Conservation (phyloP, 305 asterid genomes). For the Ilex paraguariensis region DNA sequence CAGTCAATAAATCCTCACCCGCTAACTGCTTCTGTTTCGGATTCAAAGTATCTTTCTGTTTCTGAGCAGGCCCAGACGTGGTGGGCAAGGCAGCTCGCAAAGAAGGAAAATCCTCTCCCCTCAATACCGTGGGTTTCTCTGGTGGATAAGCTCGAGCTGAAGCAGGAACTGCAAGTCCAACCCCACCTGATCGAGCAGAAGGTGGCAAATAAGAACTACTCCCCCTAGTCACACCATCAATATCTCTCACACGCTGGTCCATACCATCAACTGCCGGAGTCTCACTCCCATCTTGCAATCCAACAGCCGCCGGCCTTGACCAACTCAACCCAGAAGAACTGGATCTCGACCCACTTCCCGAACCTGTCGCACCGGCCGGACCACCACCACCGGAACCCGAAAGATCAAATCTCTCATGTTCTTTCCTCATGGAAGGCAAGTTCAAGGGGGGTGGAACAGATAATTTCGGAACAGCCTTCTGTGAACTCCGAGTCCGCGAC, state of each 20-base stretch:
- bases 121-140: slow-evolving; percentile 71
- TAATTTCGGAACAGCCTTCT: slow-evolving; percentile 69
- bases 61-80: slow-evolving; percentile 60
- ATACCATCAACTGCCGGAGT: slow-evolving; percentile 29
- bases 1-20: slow-evolving; percentile 41
- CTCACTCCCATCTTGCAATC: slow-evolving; percentile 39
- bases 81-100: slow-evolving; percentile 82
- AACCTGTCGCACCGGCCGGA: slow-evolving; percentile 47
- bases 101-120: slow-evolving; percentile 98
- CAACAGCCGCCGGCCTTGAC: slow-evolving; percentile 60
- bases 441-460: slow-evolving; percentile 98
- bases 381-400: slow-evolving; percentile 55
- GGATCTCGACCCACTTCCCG: slow-evolving; percentile 72
- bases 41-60: slow-evolving; percentile 53
- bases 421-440: slow-evolving; percentile 94
- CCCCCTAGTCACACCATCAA: slow-evolving; percentile 33
- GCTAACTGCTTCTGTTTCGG: slow-evolving; percentile 58
- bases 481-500: slow-evolving; percentile 55
- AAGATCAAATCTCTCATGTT: slow-evolving; percentile 73
- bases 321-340: slow-evolving; percentile 84
- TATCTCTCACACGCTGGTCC: slow-evolving; percentile 23
- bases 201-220: slow-evolving; percentile 71
- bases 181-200: slow-evolving; percentile 56
- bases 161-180: slow-evolving; percentile 30
- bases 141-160: slow-evolving; percentile 39